These are phyloP conservation scores for Helminthosporium solani DNA, from an alignment of 2,329 filamentous ascomycete species.

Conservation along the genomic window DNA sequence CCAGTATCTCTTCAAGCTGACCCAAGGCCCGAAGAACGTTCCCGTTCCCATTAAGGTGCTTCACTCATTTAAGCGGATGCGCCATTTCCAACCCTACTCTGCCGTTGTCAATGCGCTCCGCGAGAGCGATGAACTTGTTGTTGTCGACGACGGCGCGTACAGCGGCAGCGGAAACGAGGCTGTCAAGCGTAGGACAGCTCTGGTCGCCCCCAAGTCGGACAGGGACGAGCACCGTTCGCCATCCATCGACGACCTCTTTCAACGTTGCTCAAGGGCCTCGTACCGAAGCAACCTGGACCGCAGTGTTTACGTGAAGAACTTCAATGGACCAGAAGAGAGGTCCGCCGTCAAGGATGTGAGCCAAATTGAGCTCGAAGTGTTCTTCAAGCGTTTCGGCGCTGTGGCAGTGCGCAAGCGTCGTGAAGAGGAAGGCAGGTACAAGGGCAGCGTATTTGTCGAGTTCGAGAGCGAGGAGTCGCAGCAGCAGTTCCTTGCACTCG, in stretches of 20 bases:
- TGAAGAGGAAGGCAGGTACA: slow-evolving; percentile 69
- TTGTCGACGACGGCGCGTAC: slow-evolving; percentile 72
- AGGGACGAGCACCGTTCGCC: slow-evolving; percentile 31
- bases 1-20: slow-evolving; percentile 78
- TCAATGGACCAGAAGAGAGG: slow-evolving; percentile 53
- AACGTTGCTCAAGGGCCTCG: slow-evolving; percentile 54
- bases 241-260: slow-evolving; percentile 46
- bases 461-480: slow-evolving; percentile 78
- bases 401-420: slow-evolving; percentile 86
- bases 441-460: slow-evolving; percentile 95
- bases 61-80: slow-evolving; percentile 92
- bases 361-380: slow-evolving; percentile 91
- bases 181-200: slow-evolving; percentile 70
- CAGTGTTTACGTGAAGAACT: slow-evolving; percentile 91
- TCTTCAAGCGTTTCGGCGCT: slow-evolving; percentile 79
- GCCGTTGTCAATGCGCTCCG: slow-evolving; percentile 81
- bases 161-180: slow-evolving; percentile 41
- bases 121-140: slow-evolving; percentile 69
- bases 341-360: slow-evolving; percentile 77
- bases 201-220: slow-evolving; percentile 39
- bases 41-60: slow-evolving; percentile 76
- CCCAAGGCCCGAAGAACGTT: slow-evolving; percentile 77
- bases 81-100: slow-evolving; percentile 83
- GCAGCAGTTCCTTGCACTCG: slow-evolving; percentile 75
- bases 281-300: slow-evolving; percentile 65